These are phyloP conservation scores for Xylaria sp. DNA, from an alignment of 2,329 filamentous ascomycete genomes.

Conservation along the genomic window DNA sequence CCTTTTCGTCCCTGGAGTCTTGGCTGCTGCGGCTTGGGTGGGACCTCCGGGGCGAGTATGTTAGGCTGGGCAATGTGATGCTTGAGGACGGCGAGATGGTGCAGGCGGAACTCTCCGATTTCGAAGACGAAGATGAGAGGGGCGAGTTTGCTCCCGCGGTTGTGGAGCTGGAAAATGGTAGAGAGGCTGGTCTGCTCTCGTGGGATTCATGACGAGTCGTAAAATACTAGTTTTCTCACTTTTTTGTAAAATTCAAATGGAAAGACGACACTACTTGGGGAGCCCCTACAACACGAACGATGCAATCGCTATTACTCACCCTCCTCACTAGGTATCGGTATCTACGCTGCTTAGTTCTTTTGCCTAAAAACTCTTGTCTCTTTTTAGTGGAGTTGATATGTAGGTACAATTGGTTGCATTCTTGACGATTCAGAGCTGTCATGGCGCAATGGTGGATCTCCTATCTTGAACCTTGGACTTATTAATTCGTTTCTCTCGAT, in stretches of 20 bases:
- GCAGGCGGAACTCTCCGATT: conserved; percentile 53
- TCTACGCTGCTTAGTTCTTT: too few relatives aligned
- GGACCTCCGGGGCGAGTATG: conserved; percentile 59
- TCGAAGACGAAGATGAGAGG: conserved; percentile 59
- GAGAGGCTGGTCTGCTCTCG: conserved; percentile 57
- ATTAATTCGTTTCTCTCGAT: too few relatives aligned
- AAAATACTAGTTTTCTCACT: not conserved
- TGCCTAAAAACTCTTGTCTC: too few relatives aligned
- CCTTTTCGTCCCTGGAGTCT: conserved; percentile 56
- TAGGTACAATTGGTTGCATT: too few relatives aligned
- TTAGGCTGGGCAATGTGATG: conserved; percentile 55
- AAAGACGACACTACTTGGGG: not conserved
- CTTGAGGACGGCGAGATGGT: conserved; percentile 60
- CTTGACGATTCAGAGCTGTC: too few relatives aligned
- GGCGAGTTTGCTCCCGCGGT: conserved; percentile 60
- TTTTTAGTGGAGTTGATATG: too few relatives aligned
- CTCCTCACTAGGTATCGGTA: too few relatives aligned
- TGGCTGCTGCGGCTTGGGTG: conserved; percentile 57
- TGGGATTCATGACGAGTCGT: conserved; percentile 43
- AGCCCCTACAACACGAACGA: too few relatives aligned
- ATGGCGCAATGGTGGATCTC: too few relatives aligned
- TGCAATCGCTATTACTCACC: too few relatives aligned
- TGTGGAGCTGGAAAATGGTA: conserved; percentile 59
- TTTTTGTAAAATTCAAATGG: not conserved
- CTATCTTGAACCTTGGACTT: too few relatives aligned